phyloP scores from a whole-genome alignment of 139 green algal species.

The Tetratostichococcus sp. region DNA sequence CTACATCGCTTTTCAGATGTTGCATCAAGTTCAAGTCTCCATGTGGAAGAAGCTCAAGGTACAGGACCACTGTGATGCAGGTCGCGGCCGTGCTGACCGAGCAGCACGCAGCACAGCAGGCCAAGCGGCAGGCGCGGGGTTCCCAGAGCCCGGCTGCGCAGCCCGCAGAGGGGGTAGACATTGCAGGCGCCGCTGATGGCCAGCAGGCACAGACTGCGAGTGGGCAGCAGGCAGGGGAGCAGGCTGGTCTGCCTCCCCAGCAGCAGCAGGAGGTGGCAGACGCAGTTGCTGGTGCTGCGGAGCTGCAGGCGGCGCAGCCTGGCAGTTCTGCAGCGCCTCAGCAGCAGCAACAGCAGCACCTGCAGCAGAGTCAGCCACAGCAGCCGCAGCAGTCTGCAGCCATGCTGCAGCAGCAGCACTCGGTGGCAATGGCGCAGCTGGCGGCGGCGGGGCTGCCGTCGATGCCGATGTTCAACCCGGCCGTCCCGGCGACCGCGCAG shows the following conservation, averaged over 20 bases:
- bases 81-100: not conserved
- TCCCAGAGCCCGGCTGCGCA: too few species aligned
- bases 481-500: not conserved
- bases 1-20: too few species aligned
- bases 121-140: not conserved
- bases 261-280: too few species aligned
- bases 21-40: too few species aligned
- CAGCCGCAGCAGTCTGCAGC: not conserved
- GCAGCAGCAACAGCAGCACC: not conserved
- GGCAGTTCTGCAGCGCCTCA: not conserved
- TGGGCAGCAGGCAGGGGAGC: too few species aligned
- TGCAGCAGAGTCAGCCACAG: not conserved
- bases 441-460: not conserved
- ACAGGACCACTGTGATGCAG: not conserved
- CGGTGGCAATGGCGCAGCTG: not conserved
- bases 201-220: too few species aligned
- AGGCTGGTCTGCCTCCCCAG: too few species aligned
- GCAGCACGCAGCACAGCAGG: not conserved
- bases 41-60: too few species aligned
- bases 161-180: too few species aligned
- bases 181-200: too few species aligned
- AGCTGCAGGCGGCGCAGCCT: too few species aligned
- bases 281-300: too few species aligned
- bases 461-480: not conserved
- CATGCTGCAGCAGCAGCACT: not conserved